Evolutionary conservation across 371 early-diverging fungal species (phyloP), one percentile per base, ranked within the genome.

Genomic region (Phascolomyces articulosus): DNA sequence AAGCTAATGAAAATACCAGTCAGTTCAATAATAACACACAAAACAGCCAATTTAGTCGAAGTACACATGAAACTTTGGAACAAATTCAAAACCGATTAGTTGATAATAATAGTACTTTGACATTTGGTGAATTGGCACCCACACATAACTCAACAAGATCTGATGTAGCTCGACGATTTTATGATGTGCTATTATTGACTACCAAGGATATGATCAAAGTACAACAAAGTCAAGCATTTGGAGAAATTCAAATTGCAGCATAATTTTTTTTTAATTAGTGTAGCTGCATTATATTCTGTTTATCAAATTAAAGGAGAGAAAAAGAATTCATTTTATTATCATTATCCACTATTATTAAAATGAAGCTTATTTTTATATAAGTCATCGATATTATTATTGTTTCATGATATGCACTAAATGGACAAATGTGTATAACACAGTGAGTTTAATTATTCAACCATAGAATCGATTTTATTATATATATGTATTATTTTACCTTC

Each of bases 121-220:
- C 57, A n/a, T 82, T 78, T 58, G 58, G 53, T 26, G 75, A 78
- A 21, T 41, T 79, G 18, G 75, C 70, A 10, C 40, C 70, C 24
- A 75, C 64, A 64, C 51, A 77, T 40, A 73, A 63, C 3, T 72
- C 87, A 24, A 72, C 63, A 24, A 69, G 59, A n/a, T 29, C 81
- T 3, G 94, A 93, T 56, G 93, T 93, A 15, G 97, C 92, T 40
- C 84, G 89, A 64, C 73, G 93, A 55, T 98, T 98, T 74, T 97
- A 95, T 73, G 97, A 97, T 72, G 72, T 96, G 21, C 78, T 98
- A 54, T 92, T 96, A 10, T 82, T 98, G 56, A 90, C 93, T 60
- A 93, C 97, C 2, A 92, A 90, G 69, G 88, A 94, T 67, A 84
- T 93, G 77, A 73, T 98, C 55, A 83, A 91, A 55, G 92, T 96